These are phyloP conservation scores for Pleurotus tuber-regium DNA, from an alignment of 768 basidiomycete genomes.

Conservation along the genomic window DNA sequence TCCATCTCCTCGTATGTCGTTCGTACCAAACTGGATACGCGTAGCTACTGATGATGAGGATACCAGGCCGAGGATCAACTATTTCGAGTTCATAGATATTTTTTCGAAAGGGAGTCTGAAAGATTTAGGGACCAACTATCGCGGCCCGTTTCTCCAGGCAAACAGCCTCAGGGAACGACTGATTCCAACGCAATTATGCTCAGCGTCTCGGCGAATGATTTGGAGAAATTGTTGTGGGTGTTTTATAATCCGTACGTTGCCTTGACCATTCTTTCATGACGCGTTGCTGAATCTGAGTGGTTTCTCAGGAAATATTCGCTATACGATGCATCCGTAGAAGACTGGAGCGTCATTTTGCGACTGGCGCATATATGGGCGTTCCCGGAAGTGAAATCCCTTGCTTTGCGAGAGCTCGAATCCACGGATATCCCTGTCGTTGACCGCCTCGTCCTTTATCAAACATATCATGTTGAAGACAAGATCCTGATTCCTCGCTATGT, in stretches of 20 bases:
- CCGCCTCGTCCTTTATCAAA: slow-evolving; percentile 49
- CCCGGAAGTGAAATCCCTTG: slow-evolving; percentile 43
- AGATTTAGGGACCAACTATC: slow-evolving; percentile 40
- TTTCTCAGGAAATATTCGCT: slow-evolving; percentile 48
- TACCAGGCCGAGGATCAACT: slow-evolving; percentile 52
- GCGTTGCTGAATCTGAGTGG: background rate
- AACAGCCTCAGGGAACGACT: slow-evolving; percentile 30
- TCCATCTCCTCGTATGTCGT: slow-evolving; percentile 47
- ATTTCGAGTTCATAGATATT: slow-evolving; percentile 59
- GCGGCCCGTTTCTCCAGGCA: slow-evolving; percentile 27
- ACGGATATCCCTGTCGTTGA: slow-evolving; percentile 42
- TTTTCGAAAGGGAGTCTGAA: slow-evolving; percentile 59
- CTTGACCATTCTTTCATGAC: background rate
- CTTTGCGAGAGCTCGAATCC: slow-evolving; percentile 53
- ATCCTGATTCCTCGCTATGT: slow-evolving; percentile 43
- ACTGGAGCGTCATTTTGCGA: slow-evolving; percentile 54
- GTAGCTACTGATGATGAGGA: background rate
- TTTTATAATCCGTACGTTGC: slow-evolving; percentile 54
- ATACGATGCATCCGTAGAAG: slow-evolving; percentile 45
- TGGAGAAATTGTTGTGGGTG: slow-evolving; percentile 48
- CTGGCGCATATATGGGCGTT: slow-evolving; percentile 60
- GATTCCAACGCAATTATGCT: slow-evolving; percentile 42
- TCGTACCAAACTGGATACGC: background rate
- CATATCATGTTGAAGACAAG: slow-evolving; percentile 31
- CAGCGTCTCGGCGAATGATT: slow-evolving; percentile 33